Evolutionary conservation across 176 grass and related monocot genomes (phyloP).

Genomic region (Cenchrus americanus): DNA sequence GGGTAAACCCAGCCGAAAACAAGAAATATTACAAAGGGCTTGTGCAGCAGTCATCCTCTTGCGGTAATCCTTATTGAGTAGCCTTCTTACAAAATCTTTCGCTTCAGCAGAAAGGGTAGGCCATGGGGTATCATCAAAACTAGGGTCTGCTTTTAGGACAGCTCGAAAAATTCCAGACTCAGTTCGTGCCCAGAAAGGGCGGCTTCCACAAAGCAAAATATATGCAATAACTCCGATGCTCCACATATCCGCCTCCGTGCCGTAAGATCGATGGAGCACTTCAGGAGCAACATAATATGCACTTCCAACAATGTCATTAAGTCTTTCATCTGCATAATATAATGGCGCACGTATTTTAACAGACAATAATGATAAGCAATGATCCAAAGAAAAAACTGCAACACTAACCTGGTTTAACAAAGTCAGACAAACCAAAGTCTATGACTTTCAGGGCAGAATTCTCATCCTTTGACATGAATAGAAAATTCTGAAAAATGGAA

Average conservation of each 20-base stretch:
- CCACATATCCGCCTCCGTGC: slow-evolving; percentile 97
- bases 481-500: slow-evolving; percentile 60
- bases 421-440: slow-evolving; percentile 82
- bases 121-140: slow-evolving; percentile 90
- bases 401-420: slow-evolving; percentile 68
- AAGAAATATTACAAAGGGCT: slow-evolving; percentile 63
- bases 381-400: slow-evolving; percentile 26
- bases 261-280: slow-evolving; percentile 84
- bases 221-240: slow-evolving; percentile 94
- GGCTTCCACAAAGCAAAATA: slow-evolving; percentile 91
- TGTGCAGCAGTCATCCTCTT: slow-evolving; percentile 94
- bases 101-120: slow-evolving; percentile 68
- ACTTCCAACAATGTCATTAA: slow-evolving; percentile 97
- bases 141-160: slow-evolving; percentile 87
- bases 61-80: slow-evolving; percentile 92
- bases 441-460: slow-evolving; percentile 66
- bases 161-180: slow-evolving; percentile 89
- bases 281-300: slow-evolving; percentile 98
- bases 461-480: slow-evolving; percentile 63
- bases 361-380: slow-evolving; percentile 5
- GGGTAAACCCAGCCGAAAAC: slow-evolving; percentile 21
- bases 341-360: slow-evolving; percentile 20
- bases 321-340: slow-evolving; percentile 73
- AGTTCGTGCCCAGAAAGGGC: slow-evolving; percentile 88
- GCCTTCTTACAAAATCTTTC: slow-evolving; percentile 79